phyloP scores from a whole-genome alignment of 108 stramenopile genomes.

The Heterococcus sp. region DNA sequence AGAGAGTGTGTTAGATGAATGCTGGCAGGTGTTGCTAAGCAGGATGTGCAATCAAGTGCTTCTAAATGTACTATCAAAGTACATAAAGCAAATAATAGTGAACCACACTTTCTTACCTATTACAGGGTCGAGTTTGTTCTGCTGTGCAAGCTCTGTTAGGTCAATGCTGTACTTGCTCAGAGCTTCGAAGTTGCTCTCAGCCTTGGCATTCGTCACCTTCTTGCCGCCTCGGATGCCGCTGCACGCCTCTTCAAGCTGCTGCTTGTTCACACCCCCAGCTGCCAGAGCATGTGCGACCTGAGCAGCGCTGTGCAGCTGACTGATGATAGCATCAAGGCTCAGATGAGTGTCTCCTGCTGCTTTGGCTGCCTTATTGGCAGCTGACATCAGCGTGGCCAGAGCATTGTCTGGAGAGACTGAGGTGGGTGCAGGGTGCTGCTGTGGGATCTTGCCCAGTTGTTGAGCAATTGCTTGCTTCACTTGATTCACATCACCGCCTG shows the following conservation, averaged over 20 bases:
- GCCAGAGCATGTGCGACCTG: background rate
- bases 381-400: background rate
- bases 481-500: background rate
- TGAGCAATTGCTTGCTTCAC: background rate
- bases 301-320: background rate
- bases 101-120: conserved; percentile 61
- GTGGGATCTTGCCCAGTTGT: background rate
- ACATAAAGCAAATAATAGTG: background rate
- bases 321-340: background rate
- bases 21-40: background rate
- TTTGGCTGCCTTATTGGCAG: background rate
- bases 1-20: too few species aligned
- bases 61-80: background rate
- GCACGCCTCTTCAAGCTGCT: background rate
- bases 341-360: background rate
- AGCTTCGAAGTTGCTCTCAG: conserved; percentile 11
- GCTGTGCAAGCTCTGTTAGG: conserved; percentile 26
- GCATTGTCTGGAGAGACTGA: background rate
- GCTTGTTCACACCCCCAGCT: background rate
- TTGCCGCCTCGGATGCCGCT: background rate
- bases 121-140: conserved; percentile 39
- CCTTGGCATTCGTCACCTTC: background rate
- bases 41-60: background rate
- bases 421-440: background rate
- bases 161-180: conserved; percentile 24